A percentile compares a stretch with the other conserved stretches of the same genome.
Conservation (phyloP, 1,139 yeast species). For the Lodderomyces margitis region DNA sequence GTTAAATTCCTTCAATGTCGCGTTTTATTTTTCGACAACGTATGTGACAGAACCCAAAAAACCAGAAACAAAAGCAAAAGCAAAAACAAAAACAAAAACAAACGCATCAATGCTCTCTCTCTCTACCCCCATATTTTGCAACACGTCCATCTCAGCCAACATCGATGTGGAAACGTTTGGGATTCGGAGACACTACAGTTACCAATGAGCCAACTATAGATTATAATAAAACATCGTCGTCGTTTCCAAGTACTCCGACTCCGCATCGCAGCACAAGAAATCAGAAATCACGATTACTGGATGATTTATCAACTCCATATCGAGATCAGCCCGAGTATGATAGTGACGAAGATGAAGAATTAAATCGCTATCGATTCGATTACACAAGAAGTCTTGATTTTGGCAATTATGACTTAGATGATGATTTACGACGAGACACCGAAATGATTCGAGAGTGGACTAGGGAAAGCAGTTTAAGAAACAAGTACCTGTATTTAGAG, state of each 20-base stretch:
- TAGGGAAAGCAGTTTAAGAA: background rate
- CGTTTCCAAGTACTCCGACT: background rate
- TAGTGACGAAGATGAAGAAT: background rate
- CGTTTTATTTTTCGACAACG: too few relatives aligned
- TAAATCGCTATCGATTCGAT: background rate
- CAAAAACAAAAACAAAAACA: background rate
- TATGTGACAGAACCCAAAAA: too few relatives aligned
- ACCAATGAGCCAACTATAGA: slow-evolving; percentile 40
- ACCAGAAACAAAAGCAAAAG: too few relatives aligned
- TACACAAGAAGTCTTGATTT: slow-evolving; percentile 3
- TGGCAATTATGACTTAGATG: slow-evolving; percentile 23
- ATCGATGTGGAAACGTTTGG: background rate
- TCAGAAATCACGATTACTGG: background rate
- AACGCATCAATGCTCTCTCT: too few relatives aligned
- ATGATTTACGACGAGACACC: slow-evolving; percentile 15
- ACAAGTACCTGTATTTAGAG: background rate
- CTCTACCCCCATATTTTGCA: background rate
- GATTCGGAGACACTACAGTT: slow-evolving; percentile 19
- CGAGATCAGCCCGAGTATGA: background rate
- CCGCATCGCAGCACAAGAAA: background rate
- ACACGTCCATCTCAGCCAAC: background rate
- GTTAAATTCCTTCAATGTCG: too few relatives aligned
- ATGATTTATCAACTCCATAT: background rate
- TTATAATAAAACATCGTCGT: slow-evolving; percentile 20
- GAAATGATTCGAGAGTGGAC: slow-evolving; percentile 13